Percentiles rank a stretch among this genome's conserved stretches.
phyloP scores from a whole-genome alignment of 2,329 filamentous ascomycete genomes.

The Canariomyces notabilis region DNA sequence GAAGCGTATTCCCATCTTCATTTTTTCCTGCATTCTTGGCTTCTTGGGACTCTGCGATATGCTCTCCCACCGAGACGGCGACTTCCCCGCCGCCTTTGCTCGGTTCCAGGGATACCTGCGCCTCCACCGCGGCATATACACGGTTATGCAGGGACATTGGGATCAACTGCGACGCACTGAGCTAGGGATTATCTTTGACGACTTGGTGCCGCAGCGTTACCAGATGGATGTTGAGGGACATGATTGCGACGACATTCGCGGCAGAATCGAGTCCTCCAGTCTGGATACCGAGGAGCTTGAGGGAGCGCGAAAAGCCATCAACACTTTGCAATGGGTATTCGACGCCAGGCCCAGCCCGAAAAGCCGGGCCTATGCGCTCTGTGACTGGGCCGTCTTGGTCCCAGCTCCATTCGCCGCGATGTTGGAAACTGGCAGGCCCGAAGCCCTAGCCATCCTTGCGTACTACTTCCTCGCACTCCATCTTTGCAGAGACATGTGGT shows the following conservation, averaged over 20 bases:
- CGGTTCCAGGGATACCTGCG: conserved; percentile 38
- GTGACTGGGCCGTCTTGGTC: conserved; percentile 35
- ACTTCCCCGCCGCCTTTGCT: conserved; percentile 38
- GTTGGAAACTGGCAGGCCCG: conserved; percentile 33
- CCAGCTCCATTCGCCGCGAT: conserved; percentile 32
- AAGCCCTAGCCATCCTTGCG: conserved; percentile 37
- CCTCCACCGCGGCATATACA: conserved; percentile 40
- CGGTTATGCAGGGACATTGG: conserved; percentile 34
- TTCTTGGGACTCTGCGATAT: conserved; percentile 47
- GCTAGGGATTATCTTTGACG: conserved; percentile 30
- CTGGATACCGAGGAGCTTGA: conserved; percentile 19
- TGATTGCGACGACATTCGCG: conserved; percentile 27
- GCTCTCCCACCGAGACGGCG: conserved; percentile 33
- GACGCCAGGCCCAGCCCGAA: conserved; percentile 20
- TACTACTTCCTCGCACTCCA: conserved; percentile 42
- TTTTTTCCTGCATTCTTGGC: conserved; percentile 41
- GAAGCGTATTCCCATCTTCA: conserved; percentile 36
- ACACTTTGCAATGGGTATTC: conserved; percentile 30
- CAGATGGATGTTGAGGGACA: conserved; percentile 15
- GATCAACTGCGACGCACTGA: conserved; percentile 33
- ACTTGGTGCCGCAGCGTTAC: conserved; percentile 26
- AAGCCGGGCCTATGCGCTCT: conserved; percentile 26
- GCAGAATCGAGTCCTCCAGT: conserved; percentile 17
- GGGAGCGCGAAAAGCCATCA: conserved; percentile 23
- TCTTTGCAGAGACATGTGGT: conserved; percentile 31